Base-by-base conservation (phyloP, 306 rosid species). In the Cucurbita argyrosperma region DNA sequence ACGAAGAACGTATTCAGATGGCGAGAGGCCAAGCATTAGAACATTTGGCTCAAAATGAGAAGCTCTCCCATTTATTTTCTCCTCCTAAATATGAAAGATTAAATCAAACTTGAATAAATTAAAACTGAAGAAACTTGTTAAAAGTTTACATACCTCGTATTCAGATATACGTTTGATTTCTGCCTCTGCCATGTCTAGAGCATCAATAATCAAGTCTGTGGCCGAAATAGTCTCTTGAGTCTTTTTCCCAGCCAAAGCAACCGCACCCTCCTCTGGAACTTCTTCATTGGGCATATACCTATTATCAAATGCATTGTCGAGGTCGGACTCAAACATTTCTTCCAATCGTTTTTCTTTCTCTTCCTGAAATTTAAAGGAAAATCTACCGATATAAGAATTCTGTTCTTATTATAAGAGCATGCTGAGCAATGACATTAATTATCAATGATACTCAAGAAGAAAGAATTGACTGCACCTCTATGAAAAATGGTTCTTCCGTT, bases 241-340 rank as follows among this genome's bases (percentile, higher is more conserved):
- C 60, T 85, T 86, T 82, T 88, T 94, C 82, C 98, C 98, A 42
- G 92, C 98, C 64, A 85, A 75, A 35, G 96, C 97, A 76, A 89
- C 98, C 38, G 88, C 95, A 60, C 98, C 98, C 83, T 88, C 97
- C 85, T 90, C 98, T 14, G 98, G 98, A 76, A 94, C 78, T 84
- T 90, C 98, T 82, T 94, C 96, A 75, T 77, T 84, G 4, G 81
- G 83, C 13, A 63, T 80, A 72, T 86, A 76, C 80, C 81, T 86
- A 80, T 83, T 89, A 65, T 87, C 97, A 63, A 87, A 86, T 6
- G 87, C 88, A 86, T 80, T 84, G 74, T 86, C 97, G 50, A 90
- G 81, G 80, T 89, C 97, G 42, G 84, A 74, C 75, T 94, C 98
- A 37, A 92, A 84, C 90, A 86, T 86, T 82, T 88, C 90, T 79